Percentiles rank a stretch among this genome's conserved stretches.
Evolutionary conservation across 805 yeast species (phyloP).

Genomic region (Candida tibetensis): DNA sequence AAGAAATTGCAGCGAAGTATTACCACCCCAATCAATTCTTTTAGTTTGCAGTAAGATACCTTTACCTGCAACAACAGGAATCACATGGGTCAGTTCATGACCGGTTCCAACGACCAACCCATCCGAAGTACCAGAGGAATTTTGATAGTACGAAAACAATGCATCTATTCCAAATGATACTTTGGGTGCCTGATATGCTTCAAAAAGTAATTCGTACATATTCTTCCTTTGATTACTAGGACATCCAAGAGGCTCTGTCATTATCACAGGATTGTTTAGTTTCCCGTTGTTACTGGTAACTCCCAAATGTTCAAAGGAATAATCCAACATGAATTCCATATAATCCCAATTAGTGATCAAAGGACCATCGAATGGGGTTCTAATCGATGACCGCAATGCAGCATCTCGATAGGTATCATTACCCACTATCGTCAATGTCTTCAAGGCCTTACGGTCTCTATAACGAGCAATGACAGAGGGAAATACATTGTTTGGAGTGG

Average conservation of each 20-base stretch:
- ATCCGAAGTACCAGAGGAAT: slow-evolving; percentile 36
- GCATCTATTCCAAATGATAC: slow-evolving; percentile 81
- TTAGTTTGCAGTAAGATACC: slow-evolving; percentile 68
- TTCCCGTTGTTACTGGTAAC: slow-evolving; percentile 47
- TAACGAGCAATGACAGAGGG: slow-evolving; percentile 69
- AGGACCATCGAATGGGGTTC: slow-evolving; percentile 84
- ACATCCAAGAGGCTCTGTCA: slow-evolving; percentile 76
- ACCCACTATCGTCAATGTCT: slow-evolving; percentile 72
- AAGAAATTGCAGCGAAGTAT: slow-evolving; percentile 63
- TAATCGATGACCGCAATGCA: slow-evolving; percentile 62
- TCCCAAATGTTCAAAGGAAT: slow-evolving; percentile 75
- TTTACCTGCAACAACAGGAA: slow-evolving; percentile 74
- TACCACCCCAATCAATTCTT: slow-evolving; percentile 91
- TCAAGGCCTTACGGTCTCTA: slow-evolving; percentile 71
- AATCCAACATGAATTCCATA: slow-evolving; percentile 78
- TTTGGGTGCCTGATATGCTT: slow-evolving; percentile 72
- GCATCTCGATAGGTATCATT: slow-evolving; percentile 75
- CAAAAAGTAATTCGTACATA: slow-evolving; percentile 82
- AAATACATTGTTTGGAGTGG: slow-evolving; percentile 58
- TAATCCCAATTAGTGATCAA: slow-evolving; percentile 91
- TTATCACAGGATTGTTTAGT: slow-evolving; percentile 73
- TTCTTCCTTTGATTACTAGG: slow-evolving; percentile 67
- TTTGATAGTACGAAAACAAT: slow-evolving; percentile 71
- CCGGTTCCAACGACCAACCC: slow-evolving; percentile 87
- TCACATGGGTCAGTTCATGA: slow-evolving; percentile 73